Evolutionary conservation across 202 grass and related monocot species (phyloP), one percentile per base, ranked within the genome.

Genomic region (Saccharum hybrid): DNA sequence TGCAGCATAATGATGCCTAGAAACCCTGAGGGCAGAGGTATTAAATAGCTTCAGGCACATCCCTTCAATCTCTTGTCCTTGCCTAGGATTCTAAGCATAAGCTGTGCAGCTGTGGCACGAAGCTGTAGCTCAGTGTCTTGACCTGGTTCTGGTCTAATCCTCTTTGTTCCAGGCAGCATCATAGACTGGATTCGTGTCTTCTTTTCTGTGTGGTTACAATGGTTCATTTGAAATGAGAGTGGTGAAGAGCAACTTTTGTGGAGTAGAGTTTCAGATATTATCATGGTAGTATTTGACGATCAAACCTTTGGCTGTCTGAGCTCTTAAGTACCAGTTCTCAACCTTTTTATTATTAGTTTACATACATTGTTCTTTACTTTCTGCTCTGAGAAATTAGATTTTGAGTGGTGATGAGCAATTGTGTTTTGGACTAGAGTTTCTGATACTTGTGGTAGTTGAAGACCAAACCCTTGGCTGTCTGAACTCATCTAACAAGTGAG

Each of bases 401-500:
- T 39, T 13, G 10, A 63, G 80, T 64, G 46, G 46, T 83, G 75
- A 84, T 88, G 87, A 88, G 16, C 76, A 76, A 38, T 46, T 74
- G 56, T 79, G 72, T 67, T 80, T 65, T 85, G 82, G 87, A 88
- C 76, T 88, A 88, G 82, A 88, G 82, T 85, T 88, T 88, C 87
- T 84, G 87, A 88, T 85, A 60, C 63, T 51, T 51, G 7, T 72
- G 30, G 72, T 68, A 71, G 39, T 81, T 88, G 87, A 88, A 76
- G 87, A 88, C 76, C 7, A 84, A 88, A 74, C 82, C 76, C 87
- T 88, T 88, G 87, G 87, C 87, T 88, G 87, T 88, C 87, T 88
- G 87, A 88, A 52, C 82, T 68, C 76, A 77, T 74, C 43, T 86
- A 56, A 2, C 66, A 66, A 40, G 1, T 0, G 22, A 19, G 6